These are phyloP conservation scores for Fusarium xylarioides DNA, from an alignment of 2,329 filamentous ascomycete genomes.

Conservation along the genomic window DNA sequence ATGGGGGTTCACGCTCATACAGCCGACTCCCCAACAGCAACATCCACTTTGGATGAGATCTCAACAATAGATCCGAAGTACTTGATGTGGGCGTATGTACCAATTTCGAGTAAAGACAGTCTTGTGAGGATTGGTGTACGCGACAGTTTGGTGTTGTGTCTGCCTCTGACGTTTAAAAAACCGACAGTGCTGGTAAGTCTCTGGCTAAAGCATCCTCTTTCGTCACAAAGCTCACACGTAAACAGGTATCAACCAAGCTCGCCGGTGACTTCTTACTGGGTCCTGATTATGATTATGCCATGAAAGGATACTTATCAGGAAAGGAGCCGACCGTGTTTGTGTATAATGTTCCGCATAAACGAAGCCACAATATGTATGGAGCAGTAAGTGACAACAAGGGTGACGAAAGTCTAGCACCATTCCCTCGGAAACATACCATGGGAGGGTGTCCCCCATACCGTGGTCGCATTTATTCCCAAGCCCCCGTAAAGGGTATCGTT, in stretches of 20 bases:
- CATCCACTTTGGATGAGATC: background rate
- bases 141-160: background rate
- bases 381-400: background rate
- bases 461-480: background rate
- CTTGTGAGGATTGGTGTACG: background rate
- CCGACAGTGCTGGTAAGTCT: background rate
- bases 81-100: background rate
- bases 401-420: background rate
- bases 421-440: background rate
- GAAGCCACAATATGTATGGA: background rate
- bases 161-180: background rate
- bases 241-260: background rate
- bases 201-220: background rate
- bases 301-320: background rate
- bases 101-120: background rate
- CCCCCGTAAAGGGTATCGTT: background rate
- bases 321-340: background rate
- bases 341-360: background rate
- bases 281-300: background rate
- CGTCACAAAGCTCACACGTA: background rate
- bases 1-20: background rate
- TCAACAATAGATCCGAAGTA: background rate
- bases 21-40: background rate
- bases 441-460: background rate
- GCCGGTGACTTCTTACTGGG: background rate